Base-by-base conservation (phyloP, 306 rosid genomes). In the Prunus salicina region DNA sequence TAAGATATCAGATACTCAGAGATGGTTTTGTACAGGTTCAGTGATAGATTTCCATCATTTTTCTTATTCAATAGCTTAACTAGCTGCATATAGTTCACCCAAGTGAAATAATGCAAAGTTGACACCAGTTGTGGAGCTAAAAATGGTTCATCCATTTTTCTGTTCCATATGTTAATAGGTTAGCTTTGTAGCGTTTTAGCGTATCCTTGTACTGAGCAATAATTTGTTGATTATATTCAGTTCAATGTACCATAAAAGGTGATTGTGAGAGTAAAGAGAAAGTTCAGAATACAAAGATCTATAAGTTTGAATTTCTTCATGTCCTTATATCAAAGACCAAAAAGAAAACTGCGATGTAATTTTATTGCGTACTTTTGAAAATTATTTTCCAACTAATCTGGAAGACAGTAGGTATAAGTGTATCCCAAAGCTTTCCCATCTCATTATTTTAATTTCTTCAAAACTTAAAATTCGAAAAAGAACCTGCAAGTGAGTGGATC, bases 11-110 rank as follows among this genome's bases (percentile, higher is more conserved):
- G 64, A 25, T 64, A 72, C 55, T 12, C 78, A 53, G 25, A 46
- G 64, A 53, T 43, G 73, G 72, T 75, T 64, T 66, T 87, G 91
- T 88, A 87, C 89, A 87, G 71, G 67, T 78, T 78, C 77, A 45
- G 83, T 46, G 64, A 55, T 56, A 72, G 61, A 71, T 63, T 76
- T 28, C 67, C 32, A 55, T 69, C 11, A 77, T 53, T 74, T 52
- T 55, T 61, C 14, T 28, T 28, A 8, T 61, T 67, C 19, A 12
- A 53, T 32, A n/a, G 61, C 74, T 58, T 71, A 62, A 22, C 41
- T 61, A 41, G 72, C 78, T 77, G 78, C 78, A 74, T 51, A 77
- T 82, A 83, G 71, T 50, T 27, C 62, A 75, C 72, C 84, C 16
- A n/a, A 38, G 22, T 58, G 19, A 72, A 76, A 71, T 58, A 77